Conservation (phyloP, 352 stramenopile species). For the Phytophthora citricola region DNA sequence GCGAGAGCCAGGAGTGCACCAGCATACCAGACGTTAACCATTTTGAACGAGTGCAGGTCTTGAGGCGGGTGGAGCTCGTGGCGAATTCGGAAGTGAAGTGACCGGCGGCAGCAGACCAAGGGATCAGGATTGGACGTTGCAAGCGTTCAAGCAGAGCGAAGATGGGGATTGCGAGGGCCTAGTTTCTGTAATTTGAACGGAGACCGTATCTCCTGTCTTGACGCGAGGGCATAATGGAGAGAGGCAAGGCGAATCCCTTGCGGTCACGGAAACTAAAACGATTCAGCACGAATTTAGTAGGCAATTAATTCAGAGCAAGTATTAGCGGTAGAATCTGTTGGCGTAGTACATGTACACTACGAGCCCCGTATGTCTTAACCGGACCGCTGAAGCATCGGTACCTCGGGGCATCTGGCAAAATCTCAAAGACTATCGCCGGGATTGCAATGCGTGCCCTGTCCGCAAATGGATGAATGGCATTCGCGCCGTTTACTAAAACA, state of each 20-base stretch:
- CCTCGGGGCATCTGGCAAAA: slow-evolving; percentile 11
- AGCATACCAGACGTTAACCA: slow-evolving; percentile 56
- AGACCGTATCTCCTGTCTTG: slow-evolving; percentile 22
- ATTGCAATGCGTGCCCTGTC: slow-evolving; percentile 11
- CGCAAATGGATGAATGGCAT: neutral
- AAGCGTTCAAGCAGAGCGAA: slow-evolving; percentile 4
- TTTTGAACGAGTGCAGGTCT: slow-evolving; percentile 18
- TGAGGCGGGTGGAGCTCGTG: slow-evolving; percentile 3
- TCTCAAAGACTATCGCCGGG: slow-evolving; percentile 7
- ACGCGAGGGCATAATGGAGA: slow-evolving; percentile 18
- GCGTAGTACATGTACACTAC: slow-evolving; percentile 4
- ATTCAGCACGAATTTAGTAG: slow-evolving; percentile 21
- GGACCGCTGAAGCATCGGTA: slow-evolving; percentile 16
- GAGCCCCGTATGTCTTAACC: neutral
- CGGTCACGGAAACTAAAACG: slow-evolving; percentile 5
- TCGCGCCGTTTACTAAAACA: neutral
- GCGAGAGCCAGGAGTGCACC: slow-evolving; percentile 35
- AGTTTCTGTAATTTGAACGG: slow-evolving; percentile 23
- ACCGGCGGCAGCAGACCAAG: slow-evolving; percentile 16
- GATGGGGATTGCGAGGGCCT: slow-evolving; percentile 22
- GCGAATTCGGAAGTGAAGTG: slow-evolving; percentile 31
- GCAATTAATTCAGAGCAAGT: neutral
- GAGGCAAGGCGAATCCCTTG: slow-evolving; percentile 17
- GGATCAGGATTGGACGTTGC: slow-evolving; percentile 22
- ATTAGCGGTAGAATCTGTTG: slow-evolving; percentile 3